A percentile compares a stretch with the other conserved stretches of the same genome.
Conservation (phyloP, 2,329 filamentous ascomycete species). For the Phialocephala sp. region DNA sequence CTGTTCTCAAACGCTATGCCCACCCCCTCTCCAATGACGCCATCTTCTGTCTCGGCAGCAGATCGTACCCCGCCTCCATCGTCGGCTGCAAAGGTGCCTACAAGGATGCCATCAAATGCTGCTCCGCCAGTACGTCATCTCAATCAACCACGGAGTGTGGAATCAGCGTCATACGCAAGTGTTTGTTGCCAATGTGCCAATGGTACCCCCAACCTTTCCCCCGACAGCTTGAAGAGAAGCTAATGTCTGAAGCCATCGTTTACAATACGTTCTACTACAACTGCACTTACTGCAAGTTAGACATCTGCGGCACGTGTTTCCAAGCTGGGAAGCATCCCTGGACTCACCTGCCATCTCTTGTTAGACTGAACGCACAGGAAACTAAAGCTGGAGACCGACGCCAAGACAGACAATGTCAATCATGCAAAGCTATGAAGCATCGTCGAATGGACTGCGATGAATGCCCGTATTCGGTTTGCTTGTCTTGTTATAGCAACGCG, state of each 20-base stretch:
- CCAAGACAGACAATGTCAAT: slow-evolving; percentile 6
- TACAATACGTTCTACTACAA: slow-evolving; percentile 7
- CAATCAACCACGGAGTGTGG: neutral
- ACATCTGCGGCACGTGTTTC: slow-evolving; percentile 7
- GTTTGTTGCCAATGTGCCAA: neutral
- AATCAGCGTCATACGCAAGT: neutral
- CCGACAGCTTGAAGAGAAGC: neutral
- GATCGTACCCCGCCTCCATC: neutral
- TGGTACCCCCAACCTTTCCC: neutral
- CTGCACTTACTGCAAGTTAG: slow-evolving; percentile 2
- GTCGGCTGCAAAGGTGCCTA: neutral
- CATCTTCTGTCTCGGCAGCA: neutral
- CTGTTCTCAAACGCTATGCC: neutral
- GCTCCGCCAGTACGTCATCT: neutral
- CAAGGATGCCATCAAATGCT: slow-evolving; percentile 9
- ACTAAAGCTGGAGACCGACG: slow-evolving; percentile 4
- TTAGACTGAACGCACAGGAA: neutral
- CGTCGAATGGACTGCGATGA: slow-evolving; percentile 4
- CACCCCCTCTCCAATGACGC: neutral
- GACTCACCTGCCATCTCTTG: neutral
- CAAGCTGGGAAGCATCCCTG: slow-evolving; percentile 1
- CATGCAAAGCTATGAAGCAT: slow-evolving; percentile 10
- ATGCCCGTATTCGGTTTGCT: slow-evolving; percentile 1
- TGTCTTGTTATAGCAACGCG: slow-evolving; percentile 3
- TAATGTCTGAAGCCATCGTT: neutral